These are phyloP conservation scores for Botrytis elliptica DNA, from an alignment of 2,329 filamentous ascomycete species.

Conservation along the genomic window DNA sequence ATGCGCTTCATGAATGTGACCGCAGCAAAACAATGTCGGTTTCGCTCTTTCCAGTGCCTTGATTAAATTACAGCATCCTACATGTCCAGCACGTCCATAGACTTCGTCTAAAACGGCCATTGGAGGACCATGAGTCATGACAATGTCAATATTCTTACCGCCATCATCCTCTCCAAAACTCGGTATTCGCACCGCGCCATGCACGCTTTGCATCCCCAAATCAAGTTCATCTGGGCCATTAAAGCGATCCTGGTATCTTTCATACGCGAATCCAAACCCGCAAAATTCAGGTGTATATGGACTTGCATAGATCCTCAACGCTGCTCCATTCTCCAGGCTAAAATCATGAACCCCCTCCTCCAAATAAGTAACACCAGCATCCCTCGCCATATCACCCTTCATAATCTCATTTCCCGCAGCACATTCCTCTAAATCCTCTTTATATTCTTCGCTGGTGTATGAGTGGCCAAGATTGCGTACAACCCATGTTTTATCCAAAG, in stretches of 20 bases:
- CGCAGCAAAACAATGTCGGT: constrained; percentile 59
- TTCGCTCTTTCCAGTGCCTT: constrained; percentile 49
- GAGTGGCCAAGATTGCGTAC: not conserved
- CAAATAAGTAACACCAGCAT: constrained; percentile 37
- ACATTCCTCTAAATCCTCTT: constrained; percentile 20
- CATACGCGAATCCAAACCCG: constrained; percentile 38
- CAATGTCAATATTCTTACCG: constrained; percentile 46
- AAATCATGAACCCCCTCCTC: constrained; percentile 39
- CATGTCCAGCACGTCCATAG: constrained; percentile 15
- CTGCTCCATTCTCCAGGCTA: constrained; percentile 35
- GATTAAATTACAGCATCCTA: constrained; percentile 55
- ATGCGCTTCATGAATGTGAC: constrained; percentile 62
- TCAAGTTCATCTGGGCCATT: constrained; percentile 27
- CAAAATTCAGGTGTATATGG: constrained; percentile 40
- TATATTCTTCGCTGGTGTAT: not conserved
- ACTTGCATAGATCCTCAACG: constrained; percentile 39
- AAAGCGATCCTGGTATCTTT: constrained; percentile 35
- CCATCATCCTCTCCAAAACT: not conserved
- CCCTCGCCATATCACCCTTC: constrained; percentile 30
- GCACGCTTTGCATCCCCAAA: constrained; percentile 26
- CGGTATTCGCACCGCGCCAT: constrained; percentile 27
- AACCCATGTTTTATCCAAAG: constrained; percentile 48
- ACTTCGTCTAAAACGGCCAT: constrained; percentile 48
- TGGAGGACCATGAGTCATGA: constrained; percentile 63
- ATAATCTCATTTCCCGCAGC: constrained; percentile 28